Evolutionary conservation across 1,139 yeast genomes (phyloP).

Genomic region (Nadsonia starkeyi-henricii): DNA sequence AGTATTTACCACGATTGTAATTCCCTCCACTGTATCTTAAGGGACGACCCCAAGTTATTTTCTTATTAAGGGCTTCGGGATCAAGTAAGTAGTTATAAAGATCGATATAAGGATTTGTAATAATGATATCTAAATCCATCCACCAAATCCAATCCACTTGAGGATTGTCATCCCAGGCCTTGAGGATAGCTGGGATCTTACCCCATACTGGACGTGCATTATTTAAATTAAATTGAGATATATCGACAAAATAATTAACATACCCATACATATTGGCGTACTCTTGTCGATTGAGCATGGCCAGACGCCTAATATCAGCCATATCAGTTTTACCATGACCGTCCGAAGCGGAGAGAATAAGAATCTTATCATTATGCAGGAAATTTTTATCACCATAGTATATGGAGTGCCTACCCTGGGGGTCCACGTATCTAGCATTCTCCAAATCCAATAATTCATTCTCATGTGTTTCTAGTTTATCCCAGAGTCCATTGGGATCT

Average conservation of each 20-base stretch:
- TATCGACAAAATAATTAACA: constrained; percentile 18
- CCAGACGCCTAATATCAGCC: constrained; percentile 7
- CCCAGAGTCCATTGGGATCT: neutral
- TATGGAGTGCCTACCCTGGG: constrained; percentile 2
- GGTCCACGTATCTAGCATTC: constrained; percentile 2
- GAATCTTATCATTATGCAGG: neutral
- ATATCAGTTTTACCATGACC: constrained; percentile 5
- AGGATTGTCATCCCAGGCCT: constrained; percentile 18
- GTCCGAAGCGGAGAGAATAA: constrained; percentile 5
- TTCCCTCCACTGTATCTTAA: constrained; percentile 1
- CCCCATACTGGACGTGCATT: constrained; percentile 18
- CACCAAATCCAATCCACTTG: constrained; percentile 25
- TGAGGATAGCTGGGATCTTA: constrained; percentile 20
- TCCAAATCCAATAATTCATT: constrained; percentile 6
- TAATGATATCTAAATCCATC: constrained; percentile 22
- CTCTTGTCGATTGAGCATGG: constrained; percentile 20
- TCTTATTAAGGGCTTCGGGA: constrained; percentile 16
- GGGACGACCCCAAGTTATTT: constrained; percentile 15
- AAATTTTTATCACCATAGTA: neutral
- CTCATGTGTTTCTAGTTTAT: neutral
- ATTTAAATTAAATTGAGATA: constrained; percentile 6
- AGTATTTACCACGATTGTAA: constrained; percentile 7
- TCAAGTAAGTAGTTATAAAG: constrained; percentile 21
- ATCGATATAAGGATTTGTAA: constrained; percentile 20
- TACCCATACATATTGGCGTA: constrained; percentile 22